Conservation (phyloP, 371 early-diverging fungal species). For the Capniomyces stellatus region DNA sequence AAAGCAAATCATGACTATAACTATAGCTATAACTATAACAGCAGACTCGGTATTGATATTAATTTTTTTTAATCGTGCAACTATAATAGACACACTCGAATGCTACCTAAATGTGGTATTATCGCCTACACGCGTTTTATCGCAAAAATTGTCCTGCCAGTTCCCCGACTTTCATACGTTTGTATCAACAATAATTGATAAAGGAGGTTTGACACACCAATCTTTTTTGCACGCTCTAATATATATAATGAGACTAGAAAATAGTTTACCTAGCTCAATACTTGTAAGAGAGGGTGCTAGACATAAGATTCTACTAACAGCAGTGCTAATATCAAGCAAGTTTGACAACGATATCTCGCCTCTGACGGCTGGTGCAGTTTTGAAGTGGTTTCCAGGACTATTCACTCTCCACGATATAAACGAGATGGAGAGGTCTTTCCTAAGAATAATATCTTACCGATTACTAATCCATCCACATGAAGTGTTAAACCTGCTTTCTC, state of each 20-base stretch:
- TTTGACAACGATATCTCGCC: conserved; percentile 23
- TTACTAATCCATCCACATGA: not conserved
- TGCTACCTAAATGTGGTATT: not conserved
- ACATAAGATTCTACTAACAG: conserved; percentile 21
- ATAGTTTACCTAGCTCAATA: conserved; percentile 10
- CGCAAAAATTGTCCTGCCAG: not conserved
- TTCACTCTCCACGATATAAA: conserved; percentile 15
- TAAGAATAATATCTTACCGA: conserved; percentile 11
- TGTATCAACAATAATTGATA: conserved; percentile 15
- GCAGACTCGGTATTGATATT: too few species aligned
- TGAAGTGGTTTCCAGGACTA: conserved; percentile 14
- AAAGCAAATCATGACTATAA: too few species aligned
- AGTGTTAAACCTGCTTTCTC: not conserved
- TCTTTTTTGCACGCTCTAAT: conserved; percentile 20
- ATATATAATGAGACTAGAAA: conserved; percentile 17
- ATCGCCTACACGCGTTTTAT: not conserved
- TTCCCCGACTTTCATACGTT: conserved; percentile 19
- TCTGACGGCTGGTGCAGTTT: conserved; percentile 14
- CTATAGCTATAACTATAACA: too few species aligned
- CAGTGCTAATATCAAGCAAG: conserved; percentile 21
- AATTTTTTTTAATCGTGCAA: too few species aligned
- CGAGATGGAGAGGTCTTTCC: conserved; percentile 22
- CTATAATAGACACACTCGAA: not conserved
- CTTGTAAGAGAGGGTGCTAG: conserved; percentile 20
- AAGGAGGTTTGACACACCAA: conserved; percentile 19